Evolutionary conservation across 164 flowering plant genomes (phyloP), one percentile per base, ranked within the genome.

Genomic region (Cinnamomum chago): DNA sequence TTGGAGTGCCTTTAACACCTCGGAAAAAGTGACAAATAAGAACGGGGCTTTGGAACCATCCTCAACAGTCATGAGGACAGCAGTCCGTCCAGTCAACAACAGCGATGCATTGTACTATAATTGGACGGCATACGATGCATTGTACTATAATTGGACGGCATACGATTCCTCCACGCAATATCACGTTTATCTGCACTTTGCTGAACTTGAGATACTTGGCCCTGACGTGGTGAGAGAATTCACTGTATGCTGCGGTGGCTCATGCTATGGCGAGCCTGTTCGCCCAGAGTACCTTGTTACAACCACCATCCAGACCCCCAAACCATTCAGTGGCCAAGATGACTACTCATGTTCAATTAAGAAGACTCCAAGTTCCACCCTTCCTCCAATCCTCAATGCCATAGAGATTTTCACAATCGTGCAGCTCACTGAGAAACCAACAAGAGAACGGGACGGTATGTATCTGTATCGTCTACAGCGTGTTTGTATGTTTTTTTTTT

Each of bases 181-280:
- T 71, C 82, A 70, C 20, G 14, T 77, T 5, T 82, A 71, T 78
- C 5, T 82, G 72, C 77, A 87, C 77, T 78, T 87, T 68, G 83
- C 89, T 6, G 89, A 88, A 58, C n/a, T 86, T 4, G 68, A 23
- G 12, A 2, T 6, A 1, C 78, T 79, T 17, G 35, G 28, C 35
- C 62, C 40, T 3, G 78, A 77, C 27, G 76, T 80, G 33, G 0
- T 50, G 1, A 79, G 90, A 77, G 76, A 72, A 58, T 78, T 85
- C 75, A 65, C 70, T 68, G 50, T 51, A 3, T 76, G 2, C 73
- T 78, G 76, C 17, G 73, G 17, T 24, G 70, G 1, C 40, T 33
- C 40, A 33, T 30, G 6, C 3, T 3, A 13, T 0, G 17, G 2
- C 40, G 40, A 33, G 40, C 18, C 25, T 14, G 1, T 72, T 35